Percentiles rank a stretch among this genome's conserved stretches.
Evolutionary conservation across 1,284 basidiomycete genomes (phyloP).

Genomic region (Psilocybe mexicana): DNA sequence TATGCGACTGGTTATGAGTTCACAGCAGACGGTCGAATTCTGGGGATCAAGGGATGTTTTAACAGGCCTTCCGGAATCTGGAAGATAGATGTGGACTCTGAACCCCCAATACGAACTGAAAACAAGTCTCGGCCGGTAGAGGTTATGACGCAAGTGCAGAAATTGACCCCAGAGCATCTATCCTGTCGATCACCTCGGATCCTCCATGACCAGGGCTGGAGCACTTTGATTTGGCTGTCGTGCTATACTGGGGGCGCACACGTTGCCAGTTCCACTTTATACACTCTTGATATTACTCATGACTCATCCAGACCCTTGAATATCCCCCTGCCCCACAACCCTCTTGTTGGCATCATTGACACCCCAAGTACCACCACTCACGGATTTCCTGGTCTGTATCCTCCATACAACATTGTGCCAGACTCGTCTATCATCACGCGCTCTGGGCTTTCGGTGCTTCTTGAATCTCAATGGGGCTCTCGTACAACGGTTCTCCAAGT

Average conservation of each 20-base stretch:
- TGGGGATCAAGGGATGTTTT: slow-evolving; percentile 64
- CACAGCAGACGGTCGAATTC: slow-evolving; percentile 52
- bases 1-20: slow-evolving; percentile 65
- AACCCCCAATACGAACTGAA: background rate
- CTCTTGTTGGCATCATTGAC: slow-evolving; percentile 17
- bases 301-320: slow-evolving; percentile 3
- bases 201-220: slow-evolving; percentile 25
- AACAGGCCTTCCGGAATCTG: slow-evolving; percentile 65
- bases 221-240: slow-evolving; percentile 55
- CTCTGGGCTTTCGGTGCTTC: slow-evolving; percentile 33
- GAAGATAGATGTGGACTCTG: slow-evolving; percentile 36
- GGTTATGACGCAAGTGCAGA: slow-evolving; percentile 19
- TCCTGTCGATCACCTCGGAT: slow-evolving; percentile 63
- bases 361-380: slow-evolving; percentile 29
- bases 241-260: slow-evolving; percentile 61
- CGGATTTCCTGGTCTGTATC: slow-evolving; percentile 67
- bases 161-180: slow-evolving; percentile 42
- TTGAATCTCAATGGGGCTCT: slow-evolving; percentile 55
- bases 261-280: slow-evolving; percentile 53
- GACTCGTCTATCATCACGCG: slow-evolving; percentile 43
- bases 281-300: slow-evolving; percentile 39
- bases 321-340: slow-evolving; percentile 1
- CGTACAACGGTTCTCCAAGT: slow-evolving; percentile 50
- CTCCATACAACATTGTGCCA: slow-evolving; percentile 46
- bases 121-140: slow-evolving; percentile 1